Base-by-base conservation (phyloP, 2,329 filamentous ascomycete genomes). In the Leptoxyphium fumago region DNA sequence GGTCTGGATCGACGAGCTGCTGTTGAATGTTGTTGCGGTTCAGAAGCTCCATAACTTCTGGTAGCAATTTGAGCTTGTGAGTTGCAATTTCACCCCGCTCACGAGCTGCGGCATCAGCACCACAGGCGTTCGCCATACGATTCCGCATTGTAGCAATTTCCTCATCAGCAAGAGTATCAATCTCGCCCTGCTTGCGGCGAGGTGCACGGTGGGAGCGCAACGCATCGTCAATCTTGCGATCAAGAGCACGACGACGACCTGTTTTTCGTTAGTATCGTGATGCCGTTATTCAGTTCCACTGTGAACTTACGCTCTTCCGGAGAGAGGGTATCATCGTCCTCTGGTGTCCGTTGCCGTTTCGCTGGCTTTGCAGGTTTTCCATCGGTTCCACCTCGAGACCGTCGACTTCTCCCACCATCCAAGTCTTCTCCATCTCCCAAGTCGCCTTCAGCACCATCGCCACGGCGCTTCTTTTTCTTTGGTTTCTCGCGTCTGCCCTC, bases 1-100 rank as follows among this genome's bases (percentile, higher is more conserved):
- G 93, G 58, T 98, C 91, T 0, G 89, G 89, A 53, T 95, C 89
- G 36, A 95, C 78, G 41, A 96, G 80, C 28, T 84, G 82, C 53
- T 85, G 74, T 58, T 84, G 84, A 26, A 89, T 77, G 43, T 84
- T 86, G 63, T 89, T 94, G 56, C 87, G 84, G 62, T 93, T 95
- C 47, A 98, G 74, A 15, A 96, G 73, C 38, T 80, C 78, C 40
- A 88, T 80, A 11, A 98, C 91, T 61, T 94, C 82, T 1, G 89
- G 88, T 13, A 98, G 77, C 53, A 98, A 81, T 66, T 88, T 87
- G 39, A 98, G 76, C 69, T 98, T 98, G 67, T 94, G 82, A 47
- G 87, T 77, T 28, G 91, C 91, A 1, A 89, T 86, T 57, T 85
- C 73, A 51, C 82, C 80, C 42, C 79, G 73, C 51, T 82, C 75